Base-by-base conservation (phyloP, 192 early-diverging fungal genomes). In the Backusella westeae region DNA sequence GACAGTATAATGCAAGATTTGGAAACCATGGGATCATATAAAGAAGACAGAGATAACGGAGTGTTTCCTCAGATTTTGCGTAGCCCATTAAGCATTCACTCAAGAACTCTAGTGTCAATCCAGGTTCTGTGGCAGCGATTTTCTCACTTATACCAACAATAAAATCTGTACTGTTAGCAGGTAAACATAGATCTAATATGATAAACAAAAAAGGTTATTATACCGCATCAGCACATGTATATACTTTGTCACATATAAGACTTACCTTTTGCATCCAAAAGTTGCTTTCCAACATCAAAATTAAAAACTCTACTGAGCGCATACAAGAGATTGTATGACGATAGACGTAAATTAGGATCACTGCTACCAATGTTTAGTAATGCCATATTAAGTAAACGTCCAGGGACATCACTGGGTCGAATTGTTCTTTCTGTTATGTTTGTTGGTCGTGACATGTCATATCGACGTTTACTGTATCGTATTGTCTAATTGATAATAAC, bases 331-430 rank as follows among this genome's bases (percentile, higher is more conserved):
- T 96, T 94, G 83, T 97, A 98, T 2, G 93, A 91, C 36, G 94
- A 89, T 34, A 94, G 81, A 6, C 96, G 84, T 44, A 98, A 81
- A 38, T 85, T 85, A 4, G 93, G 84, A 76, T 96, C 93, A 41
- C 90, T 89, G 26, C 91, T 92, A 0, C 93, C 94, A 38, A 95
- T 82, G 80, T 97, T 96, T 49, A 96, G 82, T 71, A 98, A 75
- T n/a, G 96, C 92, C 85, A 97, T 95, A 71, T 96, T 97, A 70
- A 98, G 86, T 41, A 98, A 82, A 34, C 93, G 93, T 8, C 96
- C 96, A 0, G 96, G 94, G 10, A 97, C 95, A 86, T 96, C 95
- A 10, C 85, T 84, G 4, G 96, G 95, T 38, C 91, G 87, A 38
- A 98, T 90, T 1, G 84, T 86, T 41, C 94, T 87, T 39, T 94